Base-by-base conservation (phyloP, 257 asterid genomes). In the Perilla frutescens region DNA sequence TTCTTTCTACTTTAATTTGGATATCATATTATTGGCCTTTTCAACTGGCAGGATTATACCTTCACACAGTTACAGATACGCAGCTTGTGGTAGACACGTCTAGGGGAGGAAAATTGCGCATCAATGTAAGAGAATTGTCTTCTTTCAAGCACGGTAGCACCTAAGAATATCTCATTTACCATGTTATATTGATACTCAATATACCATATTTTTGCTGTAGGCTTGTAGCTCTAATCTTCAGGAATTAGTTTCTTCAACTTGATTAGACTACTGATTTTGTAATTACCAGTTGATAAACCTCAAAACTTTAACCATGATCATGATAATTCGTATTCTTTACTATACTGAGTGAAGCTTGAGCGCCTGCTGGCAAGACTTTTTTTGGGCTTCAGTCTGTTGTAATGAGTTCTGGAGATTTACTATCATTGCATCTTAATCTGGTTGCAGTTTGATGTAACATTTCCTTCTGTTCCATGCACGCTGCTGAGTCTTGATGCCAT, bases 81-180 rank as follows among this genome's bases (percentile, higher is more conserved):
- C 88, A 88, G 85, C 99, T 95, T 51, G 83, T 89, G 62, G 98
- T 95, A 76, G 99, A 95, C 84, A 92, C 98, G 29, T 86, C 99
- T 6, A 90, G 99, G 78, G 99, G 97, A 72, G 99, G 91, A 80
- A 87, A 86, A 76, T 85, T 95, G 39, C 96, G 81, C 62, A 95
- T 95, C 81, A 79, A 87, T 76, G 99, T 95, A 90, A 81, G 84
- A 71, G 68, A 62, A 59, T n/a, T 65, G 32, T 48, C 68, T 76
- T 79, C 8, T 64, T 49, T 39, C 26, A 20, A 20, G 26, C 26
- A 20, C 26, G 26, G 44, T 56, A 66, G 34, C 70, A 37, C 76
- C 20, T 34, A 2, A 37, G 54, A 31, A 45, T 57, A 40, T 69
- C 71, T 50, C 26, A 32, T 68, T 70, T 62, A 3, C 36, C 73